Conservation (phyloP, 306 rosid genomes). For the Dalbergia cultrata region DNA sequence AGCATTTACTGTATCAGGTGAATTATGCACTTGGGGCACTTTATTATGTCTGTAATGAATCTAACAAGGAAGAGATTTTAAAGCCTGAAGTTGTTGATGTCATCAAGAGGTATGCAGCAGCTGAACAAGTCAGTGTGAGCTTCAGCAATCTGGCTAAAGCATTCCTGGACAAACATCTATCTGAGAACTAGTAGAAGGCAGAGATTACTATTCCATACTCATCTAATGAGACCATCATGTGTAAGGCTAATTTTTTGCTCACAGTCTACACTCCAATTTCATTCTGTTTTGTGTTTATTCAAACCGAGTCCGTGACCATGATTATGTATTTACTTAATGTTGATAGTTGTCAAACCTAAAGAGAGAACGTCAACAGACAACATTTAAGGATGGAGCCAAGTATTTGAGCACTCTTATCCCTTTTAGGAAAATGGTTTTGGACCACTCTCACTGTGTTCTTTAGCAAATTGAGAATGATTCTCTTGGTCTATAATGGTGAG, state of each 20-base stretch:
- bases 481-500: too few species aligned
- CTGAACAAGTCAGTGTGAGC: constrained; percentile 68
- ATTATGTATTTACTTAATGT: not conserved
- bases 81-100: constrained; percentile 87
- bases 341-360: not conserved
- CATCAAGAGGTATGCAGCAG: constrained; percentile 83
- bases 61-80: constrained; percentile 70
- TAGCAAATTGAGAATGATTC: not conserved
- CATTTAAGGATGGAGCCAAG: not conserved
- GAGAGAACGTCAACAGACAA: not conserved
- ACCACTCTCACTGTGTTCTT: not conserved
- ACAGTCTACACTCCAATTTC: constrained; percentile 4
- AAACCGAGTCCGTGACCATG: constrained; percentile 5
- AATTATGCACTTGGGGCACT: constrained; percentile 84
- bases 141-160: constrained; percentile 90
- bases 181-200: constrained; percentile 41
- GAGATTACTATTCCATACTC: constrained; percentile 2
- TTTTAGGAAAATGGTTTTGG: not conserved
- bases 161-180: constrained; percentile 73
- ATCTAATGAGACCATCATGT: not conserved
- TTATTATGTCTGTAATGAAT: constrained; percentile 72
- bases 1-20: constrained; percentile 58
- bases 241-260: constrained; percentile 21
- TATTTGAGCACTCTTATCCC: not conserved
- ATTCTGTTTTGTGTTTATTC: not conserved